Percentiles rank a stretch among this genome's conserved stretches.
Conservation (phyloP, 2,329 filamentous ascomycete species). For the Claviceps sp. region DNA sequence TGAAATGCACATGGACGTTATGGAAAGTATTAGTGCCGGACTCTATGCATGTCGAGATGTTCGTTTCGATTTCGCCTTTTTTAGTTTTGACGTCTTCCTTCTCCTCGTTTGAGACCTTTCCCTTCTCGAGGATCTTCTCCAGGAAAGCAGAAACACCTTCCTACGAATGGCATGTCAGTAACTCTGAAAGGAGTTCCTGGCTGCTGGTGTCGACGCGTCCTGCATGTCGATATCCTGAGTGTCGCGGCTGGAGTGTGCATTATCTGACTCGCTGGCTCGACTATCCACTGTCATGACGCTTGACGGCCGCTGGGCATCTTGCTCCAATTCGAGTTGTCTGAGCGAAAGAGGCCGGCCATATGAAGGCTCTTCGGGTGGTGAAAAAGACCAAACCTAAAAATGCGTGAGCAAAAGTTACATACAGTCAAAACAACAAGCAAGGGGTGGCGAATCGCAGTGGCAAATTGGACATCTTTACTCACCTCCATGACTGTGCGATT, state of each 20-base stretch:
- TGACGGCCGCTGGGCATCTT: slow-evolving; percentile 32
- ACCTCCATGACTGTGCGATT: slow-evolving; percentile 96
- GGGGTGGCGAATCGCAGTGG: background rate
- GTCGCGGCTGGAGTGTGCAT: slow-evolving; percentile 20
- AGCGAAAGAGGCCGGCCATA: slow-evolving; percentile 39
- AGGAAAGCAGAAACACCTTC: too few relatives aligned
- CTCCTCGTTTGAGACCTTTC: background rate
- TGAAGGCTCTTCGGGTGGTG: slow-evolving; percentile 61
- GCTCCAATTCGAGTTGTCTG: slow-evolving; percentile 32
- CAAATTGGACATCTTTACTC: slow-evolving; percentile 20
- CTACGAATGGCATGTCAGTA: too few relatives aligned
- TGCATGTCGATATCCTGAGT: slow-evolving; percentile 41
- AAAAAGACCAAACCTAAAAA: slow-evolving; percentile 80
- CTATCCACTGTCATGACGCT: slow-evolving; percentile 37
- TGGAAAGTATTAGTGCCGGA: background rate
- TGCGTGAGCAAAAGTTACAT: slow-evolving; percentile 5
- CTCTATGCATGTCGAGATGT: background rate
- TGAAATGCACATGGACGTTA: slow-evolving; percentile 4
- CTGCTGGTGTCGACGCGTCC: slow-evolving; percentile 42
- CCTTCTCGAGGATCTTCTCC: too few relatives aligned
- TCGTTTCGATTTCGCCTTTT: background rate
- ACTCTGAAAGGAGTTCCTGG: slow-evolving; percentile 8
- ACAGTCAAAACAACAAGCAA: background rate
- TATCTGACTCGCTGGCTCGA: slow-evolving; percentile 18
- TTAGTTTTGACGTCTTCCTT: background rate